Base-by-base conservation (phyloP, 495 filamentous ascomycete species). In the Tuber aestivum region DNA sequence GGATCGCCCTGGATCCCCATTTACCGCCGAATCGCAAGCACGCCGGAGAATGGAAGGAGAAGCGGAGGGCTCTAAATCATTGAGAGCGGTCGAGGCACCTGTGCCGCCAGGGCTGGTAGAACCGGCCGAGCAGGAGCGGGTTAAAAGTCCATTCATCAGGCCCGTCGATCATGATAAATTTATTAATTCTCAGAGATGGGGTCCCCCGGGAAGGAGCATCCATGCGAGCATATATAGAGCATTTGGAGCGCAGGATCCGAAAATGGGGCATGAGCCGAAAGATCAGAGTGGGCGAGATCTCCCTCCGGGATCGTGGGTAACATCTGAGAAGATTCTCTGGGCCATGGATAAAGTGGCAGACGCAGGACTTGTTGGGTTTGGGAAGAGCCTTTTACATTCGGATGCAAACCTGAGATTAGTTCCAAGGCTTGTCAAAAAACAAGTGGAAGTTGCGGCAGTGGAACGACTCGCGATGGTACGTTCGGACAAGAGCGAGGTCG, bases 401-500 rank as follows among this genome's bases (percentile, higher is more conserved):
- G 80, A 82, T 32, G 80, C 80, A 42, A 82, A 82, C 68, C 80
- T 82, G 35, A 75, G 80, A 23, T 70, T 82, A 23, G 37, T 82
- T 0, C 80, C 80, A n/a, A 74, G 72, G 45, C 70, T 82, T 14
- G 74, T 81, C n/a, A 71, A 79, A 35, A 72, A 68, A 20, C 72
- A 81, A 48, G 18, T 81, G 23, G 79, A 82, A 42, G 76, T 82
- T 23, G 74, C 77, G 32, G 72, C 44, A n/a, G 80, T 82, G 4
- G 80, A 82, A 69, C 69, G 80, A 41, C 75, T 82, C 44, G 78
- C 77, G 1, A 77, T 82, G 76, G 70, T 76, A 50, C 68, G 50
- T n/a, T 65, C 74, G 12, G 72, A 80, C 41, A 18, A 18, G 56
- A 74, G 75, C 35, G 77, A 79, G 12, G 74, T 77, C 1, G 80